Conservation (phyloP, 768 basidiomycete species). For the Termitomyces sp. region DNA sequence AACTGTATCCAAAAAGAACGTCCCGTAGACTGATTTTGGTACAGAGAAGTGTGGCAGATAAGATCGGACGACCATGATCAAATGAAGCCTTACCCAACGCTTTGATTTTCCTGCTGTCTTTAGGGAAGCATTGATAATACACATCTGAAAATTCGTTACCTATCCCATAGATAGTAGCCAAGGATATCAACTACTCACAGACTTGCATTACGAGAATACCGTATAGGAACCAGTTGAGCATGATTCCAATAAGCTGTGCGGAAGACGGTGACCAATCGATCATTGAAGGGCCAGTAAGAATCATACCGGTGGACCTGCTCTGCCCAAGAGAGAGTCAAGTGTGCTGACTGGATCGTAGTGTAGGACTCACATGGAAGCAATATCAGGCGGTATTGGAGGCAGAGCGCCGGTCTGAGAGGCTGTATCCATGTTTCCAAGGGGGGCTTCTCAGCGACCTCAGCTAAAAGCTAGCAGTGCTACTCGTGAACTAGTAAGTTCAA, state of each 20-base stretch:
- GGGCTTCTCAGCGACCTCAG: not conserved
- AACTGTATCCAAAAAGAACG: not conserved
- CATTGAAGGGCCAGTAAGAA: not conserved
- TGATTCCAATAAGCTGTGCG: constrained; percentile 6
- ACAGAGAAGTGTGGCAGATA: not conserved
- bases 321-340: not conserved
- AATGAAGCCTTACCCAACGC: not conserved
- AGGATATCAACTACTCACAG: not conserved
- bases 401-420: not conserved
- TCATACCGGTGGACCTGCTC: constrained; percentile 1
- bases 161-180: not conserved
- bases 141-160: not conserved
- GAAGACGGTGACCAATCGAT: not conserved
- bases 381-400: not conserved
- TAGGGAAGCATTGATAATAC: not conserved
- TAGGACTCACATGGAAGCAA: not conserved
- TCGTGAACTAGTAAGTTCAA: too few species aligned
- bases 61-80: not conserved
- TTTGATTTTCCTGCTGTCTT: not conserved
- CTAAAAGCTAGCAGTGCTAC: too few species aligned
- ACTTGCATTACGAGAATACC: constrained; percentile 9
- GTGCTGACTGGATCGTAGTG: not conserved
- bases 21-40: not conserved
- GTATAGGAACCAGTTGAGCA: constrained; percentile 10
- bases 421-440: not conserved